A percentile compares a stretch with the other conserved stretches of the same genome.
Conservation (phyloP, 805 yeast species). For the Komagataella pastoris region DNA sequence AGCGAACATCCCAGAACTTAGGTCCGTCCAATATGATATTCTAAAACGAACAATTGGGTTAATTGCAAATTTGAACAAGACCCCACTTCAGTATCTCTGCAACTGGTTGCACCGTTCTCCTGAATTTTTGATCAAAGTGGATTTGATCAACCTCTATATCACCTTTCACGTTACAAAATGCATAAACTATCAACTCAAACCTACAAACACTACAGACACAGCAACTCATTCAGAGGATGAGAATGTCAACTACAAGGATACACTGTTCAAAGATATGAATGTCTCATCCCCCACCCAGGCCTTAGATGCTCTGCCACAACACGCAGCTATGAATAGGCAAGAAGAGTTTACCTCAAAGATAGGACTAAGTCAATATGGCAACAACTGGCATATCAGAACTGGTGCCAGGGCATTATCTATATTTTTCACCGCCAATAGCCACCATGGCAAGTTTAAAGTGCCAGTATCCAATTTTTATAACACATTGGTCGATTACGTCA, state of each 20-base stretch:
- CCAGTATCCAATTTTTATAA: constrained; percentile 53
- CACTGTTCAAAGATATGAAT: constrained; percentile 3
- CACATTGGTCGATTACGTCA: constrained; percentile 67
- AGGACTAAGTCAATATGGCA: constrained; percentile 47
- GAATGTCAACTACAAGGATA: constrained; percentile 17
- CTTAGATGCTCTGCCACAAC: not conserved
- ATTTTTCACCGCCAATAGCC: constrained; percentile 37
- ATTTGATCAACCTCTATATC: constrained; percentile 60
- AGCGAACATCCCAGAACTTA: constrained; percentile 31
- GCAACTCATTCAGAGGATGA: constrained; percentile 9
- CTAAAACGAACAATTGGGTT: constrained; percentile 59
- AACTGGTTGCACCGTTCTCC: constrained; percentile 40
- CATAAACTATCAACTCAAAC: constrained; percentile 19
- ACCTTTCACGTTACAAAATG: constrained; percentile 60
- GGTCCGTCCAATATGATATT: constrained; percentile 50
- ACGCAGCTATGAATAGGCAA: not conserved
- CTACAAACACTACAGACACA: not conserved
- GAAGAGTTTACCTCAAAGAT: constrained; percentile 10
- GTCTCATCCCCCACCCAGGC: not conserved
- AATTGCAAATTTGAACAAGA: constrained; percentile 34
- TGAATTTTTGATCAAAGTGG: constrained; percentile 38
- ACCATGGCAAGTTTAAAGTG: constrained; percentile 16
- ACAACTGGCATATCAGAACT: constrained; percentile 70
- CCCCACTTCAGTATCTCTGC: constrained; percentile 27
- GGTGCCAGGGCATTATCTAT: constrained; percentile 48